phyloP scores from a whole-genome alignment of 2,329 filamentous ascomycete genomes.

The Tolypocladium pustulatum region DNA sequence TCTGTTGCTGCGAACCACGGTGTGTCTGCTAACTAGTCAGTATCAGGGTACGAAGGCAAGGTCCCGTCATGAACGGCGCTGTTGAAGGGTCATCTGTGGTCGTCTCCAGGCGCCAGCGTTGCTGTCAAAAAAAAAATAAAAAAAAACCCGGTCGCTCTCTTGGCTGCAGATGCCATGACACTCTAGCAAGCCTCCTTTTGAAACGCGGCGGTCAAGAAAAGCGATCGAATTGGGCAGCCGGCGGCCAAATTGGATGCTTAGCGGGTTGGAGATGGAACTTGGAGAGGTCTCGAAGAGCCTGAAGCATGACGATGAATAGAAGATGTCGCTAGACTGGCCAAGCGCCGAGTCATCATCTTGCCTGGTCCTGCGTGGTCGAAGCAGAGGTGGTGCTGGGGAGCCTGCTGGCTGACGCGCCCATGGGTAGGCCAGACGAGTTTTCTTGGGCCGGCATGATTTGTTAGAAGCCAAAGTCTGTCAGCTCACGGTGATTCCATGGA shows the following conservation, averaged over 20 bases:
- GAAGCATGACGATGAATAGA: neutral
- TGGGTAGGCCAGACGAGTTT: neutral
- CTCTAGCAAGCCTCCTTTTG: neutral
- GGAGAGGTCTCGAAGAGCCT: neutral
- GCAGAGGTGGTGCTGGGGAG: neutral
- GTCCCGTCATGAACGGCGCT: neutral
- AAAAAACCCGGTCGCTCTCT: neutral
- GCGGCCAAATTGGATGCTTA: neutral
- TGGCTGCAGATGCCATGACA: neutral
- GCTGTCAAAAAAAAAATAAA: neutral
- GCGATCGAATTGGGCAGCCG: neutral
- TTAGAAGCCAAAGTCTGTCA: neutral
- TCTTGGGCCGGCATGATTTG: neutral
- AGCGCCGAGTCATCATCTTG: neutral
- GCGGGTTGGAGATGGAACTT: neutral
- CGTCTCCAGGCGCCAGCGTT: neutral
- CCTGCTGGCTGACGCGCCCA: neutral
- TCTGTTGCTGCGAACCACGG: neutral
- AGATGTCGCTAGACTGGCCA: neutral
- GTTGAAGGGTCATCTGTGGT: neutral
- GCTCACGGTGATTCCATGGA: neutral
- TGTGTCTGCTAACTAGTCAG: neutral
- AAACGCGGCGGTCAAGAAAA: neutral
- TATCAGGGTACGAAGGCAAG: neutral
- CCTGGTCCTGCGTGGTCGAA: neutral